phyloP scores from a whole-genome alignment of 2,329 filamentous ascomycete genomes.

The Talaromyces sp. region DNA sequence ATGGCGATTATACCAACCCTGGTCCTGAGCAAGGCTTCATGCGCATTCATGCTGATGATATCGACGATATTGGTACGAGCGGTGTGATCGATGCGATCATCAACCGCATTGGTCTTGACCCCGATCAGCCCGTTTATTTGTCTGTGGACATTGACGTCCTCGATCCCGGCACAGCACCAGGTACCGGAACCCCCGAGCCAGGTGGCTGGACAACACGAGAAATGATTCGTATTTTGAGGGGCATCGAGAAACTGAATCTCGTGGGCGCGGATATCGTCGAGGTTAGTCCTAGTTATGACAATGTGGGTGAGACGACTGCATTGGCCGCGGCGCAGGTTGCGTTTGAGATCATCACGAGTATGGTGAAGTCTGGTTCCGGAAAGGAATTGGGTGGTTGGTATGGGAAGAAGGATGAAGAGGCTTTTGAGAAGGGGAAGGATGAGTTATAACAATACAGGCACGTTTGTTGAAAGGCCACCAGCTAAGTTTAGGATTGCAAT shows the following conservation, averaged over 20 bases:
- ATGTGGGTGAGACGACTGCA: conserved; percentile 72
- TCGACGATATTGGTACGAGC: conserved; percentile 72
- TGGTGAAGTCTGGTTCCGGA: conserved; percentile 44
- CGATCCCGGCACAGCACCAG: conserved; percentile 66
- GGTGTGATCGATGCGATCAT: conserved; percentile 71
- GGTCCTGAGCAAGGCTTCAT: conserved; percentile 75
- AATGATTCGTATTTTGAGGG: conserved; percentile 75
- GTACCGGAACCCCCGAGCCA: conserved; percentile 83
- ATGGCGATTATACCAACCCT: conserved; percentile 62
- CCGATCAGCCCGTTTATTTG: conserved; percentile 73
- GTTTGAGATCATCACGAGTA: conserved; percentile 73
- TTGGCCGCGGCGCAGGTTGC: conserved; percentile 78
- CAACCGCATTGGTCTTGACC: conserved; percentile 59
- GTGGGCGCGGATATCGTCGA: conserved; percentile 90
- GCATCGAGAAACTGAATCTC: conserved; percentile 76
- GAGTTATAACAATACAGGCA: conserved; percentile 22
- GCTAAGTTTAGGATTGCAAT: neutral
- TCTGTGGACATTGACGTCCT: conserved; percentile 78
- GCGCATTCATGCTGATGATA: conserved; percentile 77
- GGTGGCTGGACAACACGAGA: conserved; percentile 90
- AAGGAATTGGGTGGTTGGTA: conserved; percentile 42
- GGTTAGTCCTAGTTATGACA: conserved; percentile 81
- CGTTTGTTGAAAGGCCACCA: neutral
- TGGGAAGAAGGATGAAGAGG: conserved; percentile 27
- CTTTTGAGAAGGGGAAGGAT: conserved; percentile 23